phyloP scores from a whole-genome alignment of 768 basidiomycete species.

The Rhizopogon sp. region DNA sequence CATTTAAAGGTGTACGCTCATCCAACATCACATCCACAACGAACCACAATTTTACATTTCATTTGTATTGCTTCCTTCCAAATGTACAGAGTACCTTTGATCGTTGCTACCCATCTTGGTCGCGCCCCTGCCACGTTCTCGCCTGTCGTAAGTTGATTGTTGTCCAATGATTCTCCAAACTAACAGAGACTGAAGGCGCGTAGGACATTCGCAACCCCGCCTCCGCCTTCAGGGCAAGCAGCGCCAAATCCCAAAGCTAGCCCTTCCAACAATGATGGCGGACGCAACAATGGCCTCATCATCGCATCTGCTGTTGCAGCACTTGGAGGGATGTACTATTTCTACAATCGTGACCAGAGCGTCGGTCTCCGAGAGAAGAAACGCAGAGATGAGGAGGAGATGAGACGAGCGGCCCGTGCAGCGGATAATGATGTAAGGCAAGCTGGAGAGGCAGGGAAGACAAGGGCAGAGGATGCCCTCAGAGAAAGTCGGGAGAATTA shows the following conservation, averaged over 20 bases:
- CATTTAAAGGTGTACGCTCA: neutral
- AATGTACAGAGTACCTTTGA: neutral
- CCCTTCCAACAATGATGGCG: conserved; percentile 5
- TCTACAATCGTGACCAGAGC: conserved; percentile 24
- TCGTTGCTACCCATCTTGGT: neutral
- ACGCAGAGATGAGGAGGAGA: conserved; percentile 26
- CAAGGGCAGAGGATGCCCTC: conserved; percentile 20
- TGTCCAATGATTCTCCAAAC: neutral
- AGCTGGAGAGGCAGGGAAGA: conserved; percentile 25
- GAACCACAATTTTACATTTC: neutral
- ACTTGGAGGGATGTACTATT: conserved; percentile 33
- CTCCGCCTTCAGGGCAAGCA: conserved; percentile 6
- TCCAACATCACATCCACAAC: neutral
- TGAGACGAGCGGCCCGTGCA: conserved; percentile 22
- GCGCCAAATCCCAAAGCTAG: conserved; percentile 4
- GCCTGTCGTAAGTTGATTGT: neutral
- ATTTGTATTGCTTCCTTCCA: neutral
- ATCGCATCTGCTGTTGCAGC: conserved; percentile 27
- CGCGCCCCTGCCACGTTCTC: neutral
- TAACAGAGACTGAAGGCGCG: conserved; percentile 4
- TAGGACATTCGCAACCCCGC: conserved; percentile 11
- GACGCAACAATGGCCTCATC: conserved; percentile 22
- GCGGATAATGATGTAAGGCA: conserved; percentile 10
- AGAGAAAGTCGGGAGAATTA: conserved; percentile 29
- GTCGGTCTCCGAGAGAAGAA: conserved; percentile 19